Percentiles rank a stretch among this genome's conserved stretches.
These are phyloP conservation scores for Arthrobotrys sinensis DNA, from an alignment of 2,329 filamentous ascomycete genomes.

Conservation along the genomic window DNA sequence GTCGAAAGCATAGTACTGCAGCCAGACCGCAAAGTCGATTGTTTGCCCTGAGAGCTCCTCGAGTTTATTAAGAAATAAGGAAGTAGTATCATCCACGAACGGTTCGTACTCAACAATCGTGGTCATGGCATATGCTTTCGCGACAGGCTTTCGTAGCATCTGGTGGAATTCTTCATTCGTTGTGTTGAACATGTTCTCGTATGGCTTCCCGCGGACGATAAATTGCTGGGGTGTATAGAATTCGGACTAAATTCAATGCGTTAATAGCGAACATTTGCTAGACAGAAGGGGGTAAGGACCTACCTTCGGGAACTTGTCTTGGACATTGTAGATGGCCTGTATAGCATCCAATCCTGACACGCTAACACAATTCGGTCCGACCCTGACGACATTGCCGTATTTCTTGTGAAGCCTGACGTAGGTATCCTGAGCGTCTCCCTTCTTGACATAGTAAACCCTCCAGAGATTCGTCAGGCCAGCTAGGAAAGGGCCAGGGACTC, in stretches of 20 bases:
- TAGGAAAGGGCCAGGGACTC: constrained; percentile 80
- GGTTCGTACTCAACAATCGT: constrained; percentile 84
- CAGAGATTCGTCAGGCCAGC: constrained; percentile 81
- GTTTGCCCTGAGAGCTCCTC: constrained; percentile 65
- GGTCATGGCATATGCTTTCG: constrained; percentile 83
- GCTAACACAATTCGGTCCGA: constrained; percentile 81
- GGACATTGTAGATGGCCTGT: constrained; percentile 83
- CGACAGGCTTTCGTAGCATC: constrained; percentile 81
- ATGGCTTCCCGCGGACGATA: constrained; percentile 77
- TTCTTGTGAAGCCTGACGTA: constrained; percentile 78
- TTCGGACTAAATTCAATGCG: constrained; percentile 73
- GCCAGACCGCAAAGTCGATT: constrained; percentile 63
- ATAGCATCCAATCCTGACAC: constrained; percentile 82
- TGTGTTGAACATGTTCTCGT: constrained; percentile 83
- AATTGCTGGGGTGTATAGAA: constrained; percentile 86
- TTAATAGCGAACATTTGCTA: background rate
- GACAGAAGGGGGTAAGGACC: constrained; percentile 1
- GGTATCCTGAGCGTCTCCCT: constrained; percentile 77
- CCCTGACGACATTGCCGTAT: constrained; percentile 80
- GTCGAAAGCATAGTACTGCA: constrained; percentile 66
- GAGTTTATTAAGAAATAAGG: constrained; percentile 37
- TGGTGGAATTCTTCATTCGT: constrained; percentile 82
- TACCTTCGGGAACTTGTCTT: constrained; percentile 85
- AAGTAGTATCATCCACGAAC: constrained; percentile 81
- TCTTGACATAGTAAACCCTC: constrained; percentile 79